These are phyloP conservation scores for Starmerella riodocensis DNA, from an alignment of 805 yeast genomes.

Conservation along the genomic window DNA sequence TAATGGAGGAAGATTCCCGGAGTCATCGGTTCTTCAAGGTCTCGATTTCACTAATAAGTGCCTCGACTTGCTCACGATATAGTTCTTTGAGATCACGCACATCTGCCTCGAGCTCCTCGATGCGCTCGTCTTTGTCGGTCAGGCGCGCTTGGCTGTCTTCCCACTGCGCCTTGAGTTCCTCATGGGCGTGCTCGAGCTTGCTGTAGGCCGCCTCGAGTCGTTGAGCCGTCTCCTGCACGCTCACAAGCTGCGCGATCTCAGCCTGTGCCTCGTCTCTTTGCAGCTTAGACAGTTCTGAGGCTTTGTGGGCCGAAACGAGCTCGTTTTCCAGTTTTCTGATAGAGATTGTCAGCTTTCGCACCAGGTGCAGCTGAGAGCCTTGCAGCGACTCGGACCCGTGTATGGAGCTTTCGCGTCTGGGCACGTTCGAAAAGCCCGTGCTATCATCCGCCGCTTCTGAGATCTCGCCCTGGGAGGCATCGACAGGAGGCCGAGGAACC, in stretches of 20 bases:
- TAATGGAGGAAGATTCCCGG: background rate
- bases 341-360: slow-evolving; percentile 61
- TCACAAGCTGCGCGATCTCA: slow-evolving; percentile 49
- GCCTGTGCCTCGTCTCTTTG: slow-evolving; percentile 57
- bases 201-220: slow-evolving; percentile 28
- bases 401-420: slow-evolving; percentile 7
- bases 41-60: slow-evolving; percentile 44
- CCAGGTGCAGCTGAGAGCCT: slow-evolving; percentile 39
- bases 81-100: slow-evolving; percentile 79
- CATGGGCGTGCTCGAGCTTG: slow-evolving; percentile 31
- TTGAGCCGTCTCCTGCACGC: slow-evolving; percentile 38
- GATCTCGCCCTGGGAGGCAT: background rate
- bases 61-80: slow-evolving; percentile 72
- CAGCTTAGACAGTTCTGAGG: slow-evolving; percentile 37
- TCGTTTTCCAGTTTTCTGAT: slow-evolving; percentile 75
- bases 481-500: background rate
- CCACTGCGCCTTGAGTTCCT: slow-evolving; percentile 42
- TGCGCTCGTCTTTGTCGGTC: slow-evolving; percentile 79
- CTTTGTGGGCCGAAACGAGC: slow-evolving; percentile 49
- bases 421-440: slow-evolving; percentile 2
- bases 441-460: slow-evolving; percentile 4
- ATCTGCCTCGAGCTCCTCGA: slow-evolving; percentile 76
- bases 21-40: background rate
- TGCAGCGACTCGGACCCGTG: slow-evolving; percentile 22
- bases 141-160: slow-evolving; percentile 39